These are phyloP conservation scores for Skeletonema potamos DNA, from an alignment of 108 stramenopile species.

Conservation along the genomic window DNA sequence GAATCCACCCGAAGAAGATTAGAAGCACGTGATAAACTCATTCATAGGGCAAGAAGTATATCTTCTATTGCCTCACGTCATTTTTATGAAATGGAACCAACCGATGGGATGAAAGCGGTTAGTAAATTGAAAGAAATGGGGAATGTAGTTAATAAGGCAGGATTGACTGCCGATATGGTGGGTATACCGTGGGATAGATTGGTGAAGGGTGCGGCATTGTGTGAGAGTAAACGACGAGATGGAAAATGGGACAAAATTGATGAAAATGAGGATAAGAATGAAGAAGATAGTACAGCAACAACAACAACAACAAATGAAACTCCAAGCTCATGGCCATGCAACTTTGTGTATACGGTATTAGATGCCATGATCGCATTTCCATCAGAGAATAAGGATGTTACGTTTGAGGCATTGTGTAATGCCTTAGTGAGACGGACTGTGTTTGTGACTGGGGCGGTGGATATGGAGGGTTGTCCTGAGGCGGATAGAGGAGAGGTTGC, in stretches of 20 bases:
- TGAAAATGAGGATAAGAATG: constrained; percentile 25
- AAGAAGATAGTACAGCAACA: no score
- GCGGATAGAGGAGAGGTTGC: constrained; percentile 85
- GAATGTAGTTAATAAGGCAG: constrained; percentile 53
- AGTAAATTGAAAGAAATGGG: constrained; percentile 64
- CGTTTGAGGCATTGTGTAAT: constrained; percentile 86
- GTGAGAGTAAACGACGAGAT: constrained; percentile 64
- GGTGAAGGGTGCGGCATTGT: constrained; percentile 74
- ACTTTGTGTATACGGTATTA: constrained; percentile 74
- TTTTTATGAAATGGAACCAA: constrained; percentile 72
- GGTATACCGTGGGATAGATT: constrained; percentile 79
- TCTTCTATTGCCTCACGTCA: constrained; percentile 80
- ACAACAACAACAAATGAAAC: constrained; percentile 17
- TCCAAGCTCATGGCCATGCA: constrained; percentile 35
- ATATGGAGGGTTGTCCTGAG: constrained; percentile 80
- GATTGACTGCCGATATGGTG: constrained; percentile 46
- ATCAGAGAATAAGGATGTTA: constrained; percentile 75
- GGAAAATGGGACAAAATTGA: constrained; percentile 39
- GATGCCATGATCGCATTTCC: constrained; percentile 84
- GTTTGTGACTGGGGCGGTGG: constrained; percentile 89
- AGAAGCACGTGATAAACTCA: constrained; percentile 33
- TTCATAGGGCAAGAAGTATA: constrained; percentile 70
- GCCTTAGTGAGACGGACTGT: constrained; percentile 75
- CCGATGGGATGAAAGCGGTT: constrained; percentile 57
- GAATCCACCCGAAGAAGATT: constrained; percentile 19